Evolutionary conservation across 352 stramenopile species (phyloP).

Genomic region (Globisporangium orthogonon): DNA sequence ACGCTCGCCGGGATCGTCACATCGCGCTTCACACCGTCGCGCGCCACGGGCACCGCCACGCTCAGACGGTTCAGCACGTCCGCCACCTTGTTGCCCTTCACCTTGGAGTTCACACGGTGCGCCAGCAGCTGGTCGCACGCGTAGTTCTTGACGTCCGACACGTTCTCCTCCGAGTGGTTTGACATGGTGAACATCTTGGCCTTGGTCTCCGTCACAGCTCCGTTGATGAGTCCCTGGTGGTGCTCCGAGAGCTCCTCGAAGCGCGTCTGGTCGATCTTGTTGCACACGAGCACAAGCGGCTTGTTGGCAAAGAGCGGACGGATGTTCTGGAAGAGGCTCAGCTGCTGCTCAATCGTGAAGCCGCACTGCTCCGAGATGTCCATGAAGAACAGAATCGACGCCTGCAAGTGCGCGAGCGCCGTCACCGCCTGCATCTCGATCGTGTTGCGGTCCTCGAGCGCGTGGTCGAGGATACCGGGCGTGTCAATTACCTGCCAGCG

Average conservation of each 20-base stretch:
- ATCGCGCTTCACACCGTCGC: conserved; percentile 89
- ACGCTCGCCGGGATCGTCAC: conserved; percentile 93
- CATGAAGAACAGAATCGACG: conserved; percentile 99
- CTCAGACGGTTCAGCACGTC: conserved; percentile 95
- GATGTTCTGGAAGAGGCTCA: conserved; percentile 97
- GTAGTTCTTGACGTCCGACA: conserved; percentile 92
- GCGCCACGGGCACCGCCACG: conserved; percentile 92
- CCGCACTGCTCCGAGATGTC: conserved; percentile 99
- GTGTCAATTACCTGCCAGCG: conserved; percentile 99
- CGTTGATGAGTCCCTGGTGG: conserved; percentile 82
- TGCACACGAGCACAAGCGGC: conserved; percentile 97
- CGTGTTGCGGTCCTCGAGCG: conserved; percentile 99
- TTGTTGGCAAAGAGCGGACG: conserved; percentile 99
- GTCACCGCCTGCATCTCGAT: conserved; percentile 99
- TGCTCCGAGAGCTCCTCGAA: conserved; percentile 86
- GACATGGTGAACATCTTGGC: conserved; percentile 97
- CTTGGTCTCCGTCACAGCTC: conserved; percentile 60
- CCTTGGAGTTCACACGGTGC: conserved; percentile 93
- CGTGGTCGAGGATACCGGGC: conserved; percentile 98
- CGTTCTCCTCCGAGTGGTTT: conserved; percentile 96
- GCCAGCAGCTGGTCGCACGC: conserved; percentile 95
- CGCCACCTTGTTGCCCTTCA: conserved; percentile 94
- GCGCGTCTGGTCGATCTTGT: conserved; percentile 98
- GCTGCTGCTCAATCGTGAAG: conserved; percentile 98
- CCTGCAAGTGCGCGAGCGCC: conserved; percentile 98